Conservation (phyloP, 306 rosid species). For the Chamaecrista fasciculata region DNA sequence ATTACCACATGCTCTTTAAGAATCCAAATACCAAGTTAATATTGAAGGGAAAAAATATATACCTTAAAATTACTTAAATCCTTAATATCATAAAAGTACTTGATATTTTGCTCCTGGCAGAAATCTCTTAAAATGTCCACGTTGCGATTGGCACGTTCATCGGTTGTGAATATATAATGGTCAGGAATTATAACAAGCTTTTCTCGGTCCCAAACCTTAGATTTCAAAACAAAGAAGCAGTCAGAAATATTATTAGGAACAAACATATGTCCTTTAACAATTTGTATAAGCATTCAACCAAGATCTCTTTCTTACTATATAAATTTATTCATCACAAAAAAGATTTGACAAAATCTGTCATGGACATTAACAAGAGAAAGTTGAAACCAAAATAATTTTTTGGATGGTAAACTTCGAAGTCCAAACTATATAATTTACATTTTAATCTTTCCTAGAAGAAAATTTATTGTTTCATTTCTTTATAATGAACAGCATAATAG, state of each 20-base stretch:
- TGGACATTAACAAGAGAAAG: background rate
- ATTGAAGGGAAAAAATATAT: constrained; percentile 18
- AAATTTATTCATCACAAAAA: background rate
- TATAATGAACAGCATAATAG: background rate
- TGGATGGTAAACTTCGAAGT: background rate
- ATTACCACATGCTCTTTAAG: constrained; percentile 13
- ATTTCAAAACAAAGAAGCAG: constrained; percentile 18
- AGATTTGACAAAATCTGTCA: background rate
- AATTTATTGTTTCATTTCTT: background rate
- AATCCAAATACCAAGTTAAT: background rate
- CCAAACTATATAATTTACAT: background rate
- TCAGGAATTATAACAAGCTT: constrained; percentile 91
- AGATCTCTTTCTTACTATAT: background rate
- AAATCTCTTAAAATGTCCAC: constrained; percentile 91
- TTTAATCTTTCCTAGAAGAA: background rate
- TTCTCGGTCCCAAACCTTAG: constrained; percentile 94
- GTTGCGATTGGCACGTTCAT: constrained; percentile 93
- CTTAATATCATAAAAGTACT: constrained; percentile 92
- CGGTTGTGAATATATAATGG: constrained; percentile 87
- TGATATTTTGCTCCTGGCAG: constrained; percentile 80
- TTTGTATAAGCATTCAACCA: constrained; percentile 7
- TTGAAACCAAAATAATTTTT: background rate
- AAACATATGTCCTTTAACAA: background rate
- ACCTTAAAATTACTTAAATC: constrained; percentile 92
- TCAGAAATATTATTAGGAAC: constrained; percentile 7